Evolutionary conservation across 495 filamentous ascomycete species (phyloP).

Genomic region (Penicillium taxi): DNA sequence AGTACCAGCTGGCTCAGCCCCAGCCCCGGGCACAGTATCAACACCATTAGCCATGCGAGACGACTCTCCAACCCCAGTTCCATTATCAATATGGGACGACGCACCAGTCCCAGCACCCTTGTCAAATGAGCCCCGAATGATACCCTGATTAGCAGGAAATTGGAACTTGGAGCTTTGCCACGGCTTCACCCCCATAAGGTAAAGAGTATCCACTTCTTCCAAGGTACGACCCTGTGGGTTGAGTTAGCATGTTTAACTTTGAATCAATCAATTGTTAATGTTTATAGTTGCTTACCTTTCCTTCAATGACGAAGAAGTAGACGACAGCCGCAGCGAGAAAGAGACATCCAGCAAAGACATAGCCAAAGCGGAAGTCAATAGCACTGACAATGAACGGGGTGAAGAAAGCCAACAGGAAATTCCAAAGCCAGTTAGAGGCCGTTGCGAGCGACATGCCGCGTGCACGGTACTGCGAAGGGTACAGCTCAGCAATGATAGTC

Average conservation of each 20-base stretch:
- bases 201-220: conserved; percentile 82
- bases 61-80: neutral
- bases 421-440: conserved; percentile 80
- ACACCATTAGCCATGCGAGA: conserved; percentile 13
- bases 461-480: conserved; percentile 65
- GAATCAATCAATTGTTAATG: no score
- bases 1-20: no score
- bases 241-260: no score
- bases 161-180: conserved; percentile 49
- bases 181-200: conserved; percentile 55
- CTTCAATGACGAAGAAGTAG: conserved; percentile 68
- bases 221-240: conserved; percentile 57
- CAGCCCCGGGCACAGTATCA: neutral
- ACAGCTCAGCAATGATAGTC: conserved; percentile 72
- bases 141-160: conserved; percentile 21
- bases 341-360: conserved; percentile 68
- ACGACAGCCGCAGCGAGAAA: conserved; percentile 53
- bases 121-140: conserved; percentile 18
- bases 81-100: conserved; percentile 16
- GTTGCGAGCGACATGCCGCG: conserved; percentile 69
- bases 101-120: conserved; percentile 5
- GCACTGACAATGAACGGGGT: conserved; percentile 63
- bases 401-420: conserved; percentile 76
- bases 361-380: conserved; percentile 68
- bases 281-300: no score